Evolutionary conservation across 495 filamentous ascomycete genomes (phyloP).

Genomic region (Clavariopsis aquatica): DNA sequence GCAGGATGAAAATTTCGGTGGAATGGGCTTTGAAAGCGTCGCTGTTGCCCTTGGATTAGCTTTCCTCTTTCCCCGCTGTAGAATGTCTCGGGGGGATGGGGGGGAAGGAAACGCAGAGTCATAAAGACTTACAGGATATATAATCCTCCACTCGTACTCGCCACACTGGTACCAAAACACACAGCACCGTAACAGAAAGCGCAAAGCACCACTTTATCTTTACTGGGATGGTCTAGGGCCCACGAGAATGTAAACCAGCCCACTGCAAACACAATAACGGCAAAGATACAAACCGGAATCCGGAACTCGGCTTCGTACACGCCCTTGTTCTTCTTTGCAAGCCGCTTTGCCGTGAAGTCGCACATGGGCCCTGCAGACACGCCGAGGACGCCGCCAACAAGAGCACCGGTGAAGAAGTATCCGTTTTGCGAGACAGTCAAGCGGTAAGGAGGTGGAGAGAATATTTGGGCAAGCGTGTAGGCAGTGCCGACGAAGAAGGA

Average conservation of each 20-base stretch:
- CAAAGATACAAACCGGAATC: constrained; percentile 21
- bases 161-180: constrained; percentile 26
- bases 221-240: constrained; percentile 13
- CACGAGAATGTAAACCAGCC: constrained; percentile 28
- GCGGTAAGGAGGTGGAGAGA: constrained; percentile 24
- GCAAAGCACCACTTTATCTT: constrained; percentile 6
- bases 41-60: no score
- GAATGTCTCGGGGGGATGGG: no score
- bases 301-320: constrained; percentile 27
- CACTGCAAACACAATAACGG: constrained; percentile 21
- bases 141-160: constrained; percentile 24
- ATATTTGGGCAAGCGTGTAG: constrained; percentile 31
- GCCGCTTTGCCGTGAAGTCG: constrained; percentile 10
- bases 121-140: constrained; percentile 27
- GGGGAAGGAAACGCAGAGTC: not conserved
- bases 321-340: constrained; percentile 13
- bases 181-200: constrained; percentile 24
- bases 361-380: constrained; percentile 20
- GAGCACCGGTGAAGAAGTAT: constrained; percentile 30
- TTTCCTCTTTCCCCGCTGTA: no score
- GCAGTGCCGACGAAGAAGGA: constrained; percentile 29
- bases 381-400: constrained; percentile 26
- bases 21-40: constrained; percentile 24
- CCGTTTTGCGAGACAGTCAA: constrained; percentile 30
- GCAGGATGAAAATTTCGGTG: constrained; percentile 29